Base-by-base conservation (phyloP, 2,329 filamentous ascomycete species). In the Akanthomyces muscarius region DNA sequence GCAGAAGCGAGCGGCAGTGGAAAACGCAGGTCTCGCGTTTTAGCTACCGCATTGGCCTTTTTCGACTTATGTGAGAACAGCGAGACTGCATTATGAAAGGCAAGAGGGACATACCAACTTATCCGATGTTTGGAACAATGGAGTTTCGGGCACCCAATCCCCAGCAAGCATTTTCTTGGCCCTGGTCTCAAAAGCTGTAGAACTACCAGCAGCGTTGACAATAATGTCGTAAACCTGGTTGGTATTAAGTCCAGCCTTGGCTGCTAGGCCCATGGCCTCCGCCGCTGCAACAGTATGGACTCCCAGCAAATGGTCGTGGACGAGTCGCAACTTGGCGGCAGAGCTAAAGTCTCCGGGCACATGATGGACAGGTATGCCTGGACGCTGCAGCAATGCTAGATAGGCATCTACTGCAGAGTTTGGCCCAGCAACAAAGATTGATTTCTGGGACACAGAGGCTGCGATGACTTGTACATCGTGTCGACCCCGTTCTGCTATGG, bases 181-280 rank as follows among this genome's bases (percentile, higher is more conserved):
- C n/a, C 83, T 74, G 67, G 84, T 82, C 68, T 82, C 80, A 73
- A 85, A 86, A 75, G 85, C 84, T 77, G 81, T 85, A 67, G 79
- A 80, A 41, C 64, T 69, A 7, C 72, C 72, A 2, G 71, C 71
- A 2, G 71, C 69, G 38, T 68, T 70, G 23, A 57, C 66, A 38
- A 74, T 72, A 54, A 71, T 69, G 13, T 71, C 61, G 62, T 72
- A 74, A 0, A 72, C 69, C 63, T 71, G 69, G 23, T 68, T 69
- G 0, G 74, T 74, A 63, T 83, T 76, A 21, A 84, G 69, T 0
- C 81, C 81, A 10, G 81, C 67, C 30, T 75, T 74, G 14, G 80
- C 78, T 2, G 81, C 81, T 28, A 85, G 76, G 0, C 80, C 81
- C 74, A 83, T 81, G 3, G 80, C 82, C 65, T 85, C 82, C 36